These are phyloP conservation scores for Eruca vesicaria DNA, from an alignment of 441 rosid species.

Conservation along the genomic window DNA sequence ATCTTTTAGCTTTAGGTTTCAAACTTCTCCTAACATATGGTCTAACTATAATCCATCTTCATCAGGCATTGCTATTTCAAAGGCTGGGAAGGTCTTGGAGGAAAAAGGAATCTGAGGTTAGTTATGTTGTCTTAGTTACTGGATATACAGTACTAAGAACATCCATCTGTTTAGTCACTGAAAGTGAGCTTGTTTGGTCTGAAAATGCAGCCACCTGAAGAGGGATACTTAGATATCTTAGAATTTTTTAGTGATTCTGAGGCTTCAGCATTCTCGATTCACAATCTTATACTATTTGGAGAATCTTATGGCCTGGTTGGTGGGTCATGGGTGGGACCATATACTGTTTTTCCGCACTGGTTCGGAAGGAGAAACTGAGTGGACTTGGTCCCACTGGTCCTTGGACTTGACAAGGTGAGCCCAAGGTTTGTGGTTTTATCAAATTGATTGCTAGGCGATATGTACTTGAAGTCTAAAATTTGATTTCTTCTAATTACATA, in stretches of 20 bases:
- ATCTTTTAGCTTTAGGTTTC: background rate
- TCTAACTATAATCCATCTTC: slow-evolving; percentile 12
- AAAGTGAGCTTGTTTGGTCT: slow-evolving; percentile 70
- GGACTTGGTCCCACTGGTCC: slow-evolving; percentile 97
- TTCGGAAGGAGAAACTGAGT: slow-evolving; percentile 52
- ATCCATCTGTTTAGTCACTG: slow-evolving; percentile 17
- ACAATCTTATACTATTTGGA: slow-evolving; percentile 86
- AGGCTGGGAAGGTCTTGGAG: slow-evolving; percentile 87
- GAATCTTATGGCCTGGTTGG: slow-evolving; percentile 85
- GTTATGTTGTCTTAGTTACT: slow-evolving; percentile 21
- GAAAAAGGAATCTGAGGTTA: slow-evolving; percentile 56
- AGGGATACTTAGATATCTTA: slow-evolving; percentile 65
- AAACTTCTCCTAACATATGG: background rate
- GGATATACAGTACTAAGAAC: slow-evolving; percentile 43
- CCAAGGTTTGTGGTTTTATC: slow-evolving; percentile 61
- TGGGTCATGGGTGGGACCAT: slow-evolving; percentile 99
- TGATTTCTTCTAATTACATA: slow-evolving; percentile 19
- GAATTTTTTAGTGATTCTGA: slow-evolving; percentile 80
- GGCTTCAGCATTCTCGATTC: slow-evolving; percentile 75
- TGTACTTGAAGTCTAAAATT: slow-evolving; percentile 47
- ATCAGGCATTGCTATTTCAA: slow-evolving; percentile 83
- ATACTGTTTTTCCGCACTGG: slow-evolving; percentile 86
- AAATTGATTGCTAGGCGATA: slow-evolving; percentile 35
- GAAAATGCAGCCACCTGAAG: slow-evolving; percentile 64
- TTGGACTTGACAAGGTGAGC: slow-evolving; percentile 87